Percentiles rank a stretch among this genome's conserved stretches.
phyloP scores from a whole-genome alignment of 1,139 yeast species.

The Scheffersomyces lignicola region DNA sequence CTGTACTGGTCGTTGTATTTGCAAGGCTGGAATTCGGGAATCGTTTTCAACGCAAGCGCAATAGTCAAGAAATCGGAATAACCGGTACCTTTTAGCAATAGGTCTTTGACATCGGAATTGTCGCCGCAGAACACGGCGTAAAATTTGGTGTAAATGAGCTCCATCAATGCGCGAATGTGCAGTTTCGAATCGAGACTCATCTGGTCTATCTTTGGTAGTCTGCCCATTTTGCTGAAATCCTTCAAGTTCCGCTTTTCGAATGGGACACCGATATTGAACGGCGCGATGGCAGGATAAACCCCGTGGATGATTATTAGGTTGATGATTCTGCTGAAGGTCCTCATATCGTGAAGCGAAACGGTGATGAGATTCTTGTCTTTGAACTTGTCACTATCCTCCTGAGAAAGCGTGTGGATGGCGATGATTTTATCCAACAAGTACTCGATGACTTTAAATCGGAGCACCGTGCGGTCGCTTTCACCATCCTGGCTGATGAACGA shows the following conservation, averaged over 20 bases:
- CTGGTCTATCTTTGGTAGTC: slow-evolving; percentile 8
- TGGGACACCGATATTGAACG: slow-evolving; percentile 62
- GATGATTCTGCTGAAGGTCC: slow-evolving; percentile 62
- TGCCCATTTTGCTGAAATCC: slow-evolving; percentile 29
- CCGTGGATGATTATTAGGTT: slow-evolving; percentile 70
- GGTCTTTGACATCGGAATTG: slow-evolving; percentile 50
- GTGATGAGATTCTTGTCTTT: slow-evolving; percentile 49
- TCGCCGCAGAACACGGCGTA: slow-evolving; percentile 32
- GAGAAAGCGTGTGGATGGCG: slow-evolving; percentile 37
- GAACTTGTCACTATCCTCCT: slow-evolving; percentile 14
- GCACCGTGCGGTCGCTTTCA: slow-evolving; percentile 8
- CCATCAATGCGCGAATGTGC: slow-evolving; percentile 27
- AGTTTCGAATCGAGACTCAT: slow-evolving; percentile 24
- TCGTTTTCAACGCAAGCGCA: slow-evolving; percentile 50
- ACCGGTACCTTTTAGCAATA: slow-evolving; percentile 70
- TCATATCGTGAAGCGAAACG: slow-evolving; percentile 83
- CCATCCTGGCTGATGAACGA: slow-evolving; percentile 9
- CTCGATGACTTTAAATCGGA: slow-evolving; percentile 24
- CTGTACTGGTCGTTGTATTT: slow-evolving; percentile 13
- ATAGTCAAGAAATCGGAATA: slow-evolving; percentile 65
- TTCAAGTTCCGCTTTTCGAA: slow-evolving; percentile 57
- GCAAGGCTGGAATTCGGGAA: slow-evolving; percentile 28
- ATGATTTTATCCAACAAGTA: slow-evolving; percentile 30
- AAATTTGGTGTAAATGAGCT: slow-evolving; percentile 35
- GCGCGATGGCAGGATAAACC: slow-evolving; percentile 61